Evolutionary conservation across 1,284 basidiomycete species (phyloP).

Genomic region (Papiliotrema flavescens): DNA sequence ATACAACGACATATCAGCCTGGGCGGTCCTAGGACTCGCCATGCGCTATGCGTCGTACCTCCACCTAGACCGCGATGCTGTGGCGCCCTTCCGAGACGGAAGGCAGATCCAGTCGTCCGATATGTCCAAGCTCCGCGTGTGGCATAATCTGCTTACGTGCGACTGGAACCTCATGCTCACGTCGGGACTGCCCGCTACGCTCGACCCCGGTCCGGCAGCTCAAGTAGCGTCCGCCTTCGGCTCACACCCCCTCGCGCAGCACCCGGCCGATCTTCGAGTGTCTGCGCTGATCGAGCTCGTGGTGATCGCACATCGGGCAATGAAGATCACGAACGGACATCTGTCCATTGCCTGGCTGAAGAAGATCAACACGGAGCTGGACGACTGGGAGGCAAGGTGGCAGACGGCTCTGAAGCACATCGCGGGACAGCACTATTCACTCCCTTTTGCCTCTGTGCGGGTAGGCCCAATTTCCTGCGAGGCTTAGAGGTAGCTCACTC

Average conservation of each 20-base stretch:
- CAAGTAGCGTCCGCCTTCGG: background rate
- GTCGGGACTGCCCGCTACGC: conserved; percentile 5
- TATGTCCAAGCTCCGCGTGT: conserved; percentile 2
- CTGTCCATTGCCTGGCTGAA: background rate
- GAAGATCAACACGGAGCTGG: conserved; percentile 4
- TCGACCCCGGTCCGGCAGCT: conserved; percentile 2
- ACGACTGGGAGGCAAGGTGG: conserved; percentile 4
- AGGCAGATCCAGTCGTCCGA: background rate
- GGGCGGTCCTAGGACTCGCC: conserved; percentile 7
- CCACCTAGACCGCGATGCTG: background rate
- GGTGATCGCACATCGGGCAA: conserved; percentile 3
- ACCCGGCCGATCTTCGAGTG: conserved; percentile 1
- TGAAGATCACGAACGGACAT: background rate
- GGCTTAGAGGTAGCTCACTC: background rate
- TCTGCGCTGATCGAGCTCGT: conserved; percentile 6
- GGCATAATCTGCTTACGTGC: conserved; percentile 8
- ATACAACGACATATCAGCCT: conserved; percentile 9
- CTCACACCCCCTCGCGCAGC: background rate
- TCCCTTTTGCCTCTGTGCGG: conserved; percentile 7
- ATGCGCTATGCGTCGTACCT: conserved; percentile 5
- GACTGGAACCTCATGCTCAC: conserved; percentile 9
- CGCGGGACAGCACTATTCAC: conserved; percentile 1
- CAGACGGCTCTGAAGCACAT: background rate
- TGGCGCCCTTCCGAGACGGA: conserved; percentile 1
- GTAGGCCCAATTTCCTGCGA: background rate